Evolutionary conservation across 2,329 filamentous ascomycete species (phyloP).

Genomic region (Aspergillus sojae): DNA sequence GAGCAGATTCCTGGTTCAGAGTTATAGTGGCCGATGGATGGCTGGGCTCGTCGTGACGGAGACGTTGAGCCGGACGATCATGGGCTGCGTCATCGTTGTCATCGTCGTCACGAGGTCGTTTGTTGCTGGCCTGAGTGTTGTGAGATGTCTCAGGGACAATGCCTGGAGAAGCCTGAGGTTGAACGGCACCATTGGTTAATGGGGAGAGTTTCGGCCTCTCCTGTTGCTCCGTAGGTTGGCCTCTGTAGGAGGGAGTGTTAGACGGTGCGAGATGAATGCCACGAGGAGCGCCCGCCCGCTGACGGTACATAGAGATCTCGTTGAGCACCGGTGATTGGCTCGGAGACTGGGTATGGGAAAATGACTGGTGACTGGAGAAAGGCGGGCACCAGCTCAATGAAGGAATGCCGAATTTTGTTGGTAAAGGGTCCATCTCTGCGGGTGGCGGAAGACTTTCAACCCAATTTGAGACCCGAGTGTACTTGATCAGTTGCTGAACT

Average conservation of each 20-base stretch:
- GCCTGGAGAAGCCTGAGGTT: conserved; percentile 1
- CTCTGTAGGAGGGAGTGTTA: background rate
- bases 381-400: background rate
- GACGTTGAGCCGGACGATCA: conserved; percentile 18
- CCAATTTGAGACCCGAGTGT: conserved; percentile 17
- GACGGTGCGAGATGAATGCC: background rate
- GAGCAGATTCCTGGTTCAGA: conserved; percentile 7
- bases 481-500: conserved; percentile 9
- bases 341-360: conserved; percentile 8
- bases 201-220: background rate
- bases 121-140: conserved; percentile 3
- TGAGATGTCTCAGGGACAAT: background rate
- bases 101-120: conserved; percentile 18
- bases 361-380: background rate
- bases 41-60: conserved; percentile 11
- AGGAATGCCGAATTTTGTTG: conserved; percentile 2
- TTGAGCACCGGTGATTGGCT: conserved; percentile 11
- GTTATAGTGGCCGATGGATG: conserved; percentile 6
- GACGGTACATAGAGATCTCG: conserved; percentile 3
- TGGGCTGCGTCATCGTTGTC: conserved; percentile 10
- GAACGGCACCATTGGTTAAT: background rate
- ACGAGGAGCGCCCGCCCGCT: conserved; percentile 9
- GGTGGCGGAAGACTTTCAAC: conserved; percentile 12
- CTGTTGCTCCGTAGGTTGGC: background rate
- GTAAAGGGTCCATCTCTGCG: conserved; percentile 14